phyloP scores from a whole-genome alignment of 306 rosid species.

The Prunus kanzakura region DNA sequence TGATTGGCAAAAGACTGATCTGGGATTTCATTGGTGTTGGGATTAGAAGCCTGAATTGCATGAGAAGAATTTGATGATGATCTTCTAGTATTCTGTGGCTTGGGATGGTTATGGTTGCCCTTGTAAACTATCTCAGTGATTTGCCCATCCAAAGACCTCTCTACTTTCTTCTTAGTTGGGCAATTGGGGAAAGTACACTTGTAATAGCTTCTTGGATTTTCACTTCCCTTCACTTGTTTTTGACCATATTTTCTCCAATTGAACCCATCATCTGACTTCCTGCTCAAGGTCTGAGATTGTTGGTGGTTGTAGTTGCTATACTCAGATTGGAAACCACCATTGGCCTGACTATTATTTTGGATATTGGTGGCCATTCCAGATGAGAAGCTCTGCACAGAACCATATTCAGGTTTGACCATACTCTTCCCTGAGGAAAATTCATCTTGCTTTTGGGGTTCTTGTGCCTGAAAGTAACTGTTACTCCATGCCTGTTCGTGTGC shows the following conservation, averaged over 20 bases:
- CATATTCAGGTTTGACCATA: conserved; percentile 49
- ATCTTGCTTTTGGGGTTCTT: conserved; percentile 43
- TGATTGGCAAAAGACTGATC: conserved; percentile 59
- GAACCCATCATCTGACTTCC: conserved; percentile 86
- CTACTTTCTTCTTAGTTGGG: conserved; percentile 95
- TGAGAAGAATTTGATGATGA: conserved; percentile 45
- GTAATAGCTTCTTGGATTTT: conserved; percentile 93
- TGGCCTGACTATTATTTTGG: conserved; percentile 29
- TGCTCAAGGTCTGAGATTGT: conserved; percentile 50
- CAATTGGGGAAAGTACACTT: conserved; percentile 92
- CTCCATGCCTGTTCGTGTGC: conserved; percentile 18
- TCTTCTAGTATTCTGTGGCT: conserved; percentile 68
- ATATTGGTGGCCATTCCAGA: conserved; percentile 39
- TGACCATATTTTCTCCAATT: conserved; percentile 99
- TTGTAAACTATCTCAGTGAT: conserved; percentile 94
- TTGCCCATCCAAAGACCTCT: conserved; percentile 80
- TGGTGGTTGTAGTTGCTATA: conserved; percentile 36
- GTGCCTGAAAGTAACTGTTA: neutral
- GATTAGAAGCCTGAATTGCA: conserved; percentile 38
- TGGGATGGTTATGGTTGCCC: conserved; percentile 89
- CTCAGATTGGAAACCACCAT: conserved; percentile 42
- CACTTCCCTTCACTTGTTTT: conserved; percentile 96
- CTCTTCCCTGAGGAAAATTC: conserved; percentile 37
- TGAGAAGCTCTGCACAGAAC: conserved; percentile 43
- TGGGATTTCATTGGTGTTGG: conserved; percentile 31